Evolutionary conservation across 768 basidiomycete species (phyloP).

Genomic region (Suillus discolor): DNA sequence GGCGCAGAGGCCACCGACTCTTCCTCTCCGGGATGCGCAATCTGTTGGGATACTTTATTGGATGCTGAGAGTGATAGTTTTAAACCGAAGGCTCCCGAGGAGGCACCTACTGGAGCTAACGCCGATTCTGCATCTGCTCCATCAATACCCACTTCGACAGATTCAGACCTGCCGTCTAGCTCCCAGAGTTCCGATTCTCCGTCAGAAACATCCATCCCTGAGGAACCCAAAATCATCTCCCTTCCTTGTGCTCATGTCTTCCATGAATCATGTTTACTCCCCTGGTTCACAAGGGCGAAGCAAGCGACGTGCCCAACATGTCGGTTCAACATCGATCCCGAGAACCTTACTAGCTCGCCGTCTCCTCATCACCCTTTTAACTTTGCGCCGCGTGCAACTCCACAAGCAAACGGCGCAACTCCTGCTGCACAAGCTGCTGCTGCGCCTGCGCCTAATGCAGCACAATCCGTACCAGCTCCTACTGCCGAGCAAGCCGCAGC

Average conservation of each 20-base stretch:
- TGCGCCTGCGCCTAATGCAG: neutral
- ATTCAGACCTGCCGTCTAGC: conserved; percentile 15
- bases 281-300: conserved; percentile 79
- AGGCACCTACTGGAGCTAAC: neutral
- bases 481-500: conserved; percentile 3
- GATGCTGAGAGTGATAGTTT: conserved; percentile 44
- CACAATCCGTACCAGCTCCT: neutral
- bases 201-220: conserved; percentile 11
- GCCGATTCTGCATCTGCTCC: conserved; percentile 19
- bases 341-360: conserved; percentile 58
- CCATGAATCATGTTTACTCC: conserved; percentile 75
- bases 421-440: conserved; percentile 17
- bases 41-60: conserved; percentile 75
- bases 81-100: conserved; percentile 17
- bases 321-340: conserved; percentile 81
- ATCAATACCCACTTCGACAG: conserved; percentile 10
- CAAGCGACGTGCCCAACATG: conserved; percentile 86
- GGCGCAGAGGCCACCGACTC: conserved; percentile 36
- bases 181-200: conserved; percentile 12
- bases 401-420: conserved; percentile 13
- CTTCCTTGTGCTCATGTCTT: conserved; percentile 84
- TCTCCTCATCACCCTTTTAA: conserved; percentile 21
- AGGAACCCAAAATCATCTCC: conserved; percentile 54
- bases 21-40: conserved; percentile 55
- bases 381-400: conserved; percentile 16